phyloP scores from a whole-genome alignment of 805 yeast species.

The Yarrowia hollandica region DNA sequence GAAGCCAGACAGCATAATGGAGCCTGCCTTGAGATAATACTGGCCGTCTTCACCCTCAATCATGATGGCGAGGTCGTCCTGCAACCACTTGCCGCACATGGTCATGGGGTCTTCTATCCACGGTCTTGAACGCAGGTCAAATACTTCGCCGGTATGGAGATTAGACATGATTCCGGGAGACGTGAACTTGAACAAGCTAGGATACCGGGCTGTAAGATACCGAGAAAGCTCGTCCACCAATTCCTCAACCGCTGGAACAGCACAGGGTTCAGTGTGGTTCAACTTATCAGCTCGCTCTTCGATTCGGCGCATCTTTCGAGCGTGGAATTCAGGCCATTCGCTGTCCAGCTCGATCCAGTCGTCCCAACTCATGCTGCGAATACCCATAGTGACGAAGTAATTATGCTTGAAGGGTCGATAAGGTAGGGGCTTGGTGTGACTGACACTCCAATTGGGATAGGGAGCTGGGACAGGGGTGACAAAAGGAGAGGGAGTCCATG shows the following conservation, averaged over 20 bases:
- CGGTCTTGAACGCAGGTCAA: constrained; percentile 35
- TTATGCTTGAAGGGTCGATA: constrained; percentile 67
- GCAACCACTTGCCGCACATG: constrained; percentile 57
- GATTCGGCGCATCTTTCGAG: constrained; percentile 53
- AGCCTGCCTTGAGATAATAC: constrained; percentile 59
- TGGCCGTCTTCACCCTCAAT: constrained; percentile 59
- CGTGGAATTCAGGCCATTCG: constrained; percentile 60
- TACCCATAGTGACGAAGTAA: constrained; percentile 69
- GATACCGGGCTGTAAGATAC: background rate
- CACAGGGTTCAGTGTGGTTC: constrained; percentile 17
- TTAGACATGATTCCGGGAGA: constrained; percentile 42
- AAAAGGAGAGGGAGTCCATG: constrained; percentile 5
- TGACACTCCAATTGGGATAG: constrained; percentile 15
- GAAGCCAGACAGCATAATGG: constrained; percentile 63
- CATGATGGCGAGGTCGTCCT: constrained; percentile 70
- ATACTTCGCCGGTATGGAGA: constrained; percentile 54
- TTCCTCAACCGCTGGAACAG: constrained; percentile 5
- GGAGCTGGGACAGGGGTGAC: constrained; percentile 12
- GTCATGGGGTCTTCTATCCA: constrained; percentile 54
- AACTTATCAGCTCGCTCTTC: background rate
- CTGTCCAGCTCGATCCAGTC: constrained; percentile 69
- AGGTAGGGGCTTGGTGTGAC: constrained; percentile 55
- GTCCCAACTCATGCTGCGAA: constrained; percentile 59
- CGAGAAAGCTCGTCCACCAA: background rate
- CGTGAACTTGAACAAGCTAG: constrained; percentile 6